Base-by-base conservation (phyloP, 2,329 filamentous ascomycete genomes). In the Cladosporium sp. region DNA sequence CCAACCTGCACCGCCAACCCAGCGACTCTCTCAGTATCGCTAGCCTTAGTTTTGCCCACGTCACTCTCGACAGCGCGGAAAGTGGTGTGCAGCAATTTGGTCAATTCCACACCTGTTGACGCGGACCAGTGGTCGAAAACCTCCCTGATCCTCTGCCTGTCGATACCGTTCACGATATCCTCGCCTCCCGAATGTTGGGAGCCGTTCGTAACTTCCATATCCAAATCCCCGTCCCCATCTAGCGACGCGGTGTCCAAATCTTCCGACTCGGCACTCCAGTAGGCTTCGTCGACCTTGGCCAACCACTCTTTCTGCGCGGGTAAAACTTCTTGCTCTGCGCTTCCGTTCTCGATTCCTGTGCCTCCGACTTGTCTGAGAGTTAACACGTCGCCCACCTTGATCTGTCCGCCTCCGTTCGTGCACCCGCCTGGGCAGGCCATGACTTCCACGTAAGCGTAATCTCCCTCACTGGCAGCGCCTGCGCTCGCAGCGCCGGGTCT, bases 401-500 rank as follows among this genome's bases (percentile, higher is more conserved):
- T 84, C 72, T 98, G 93, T 1, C 93, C 93, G 32, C 93, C 93
- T 2, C 93, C 93, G 61, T 98, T 98, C 49, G 93, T 98, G 72
- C 93, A 98, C 3, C 93, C 93, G n/a, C 93, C 93, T 0, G 93
- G 93, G 68, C 93, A 98, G 12, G 93, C 93, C 93, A 98, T 98
- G 52, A 98, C 93, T 70, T 98, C 93, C 22, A 97, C 87, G 69
- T 95, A 97, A n/a, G 86, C 79, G 66, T 91, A 91, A 30, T 95
- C 88, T 55, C 53, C 61, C 33, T 62, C 63, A 4, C 62, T 67
- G 38, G 63, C 66, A 7, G 67, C 62, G 20, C 61, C 57, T 38
- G 54, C 58, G 12, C 57, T 64, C 30, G 57, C 59, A 4, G 71
- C 68, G 15, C 68, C 65, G 15, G 72, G 61, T 48, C 55, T 54